Conservation (phyloP, 352 stramenopile species). For the Phytophthora rubi region DNA sequence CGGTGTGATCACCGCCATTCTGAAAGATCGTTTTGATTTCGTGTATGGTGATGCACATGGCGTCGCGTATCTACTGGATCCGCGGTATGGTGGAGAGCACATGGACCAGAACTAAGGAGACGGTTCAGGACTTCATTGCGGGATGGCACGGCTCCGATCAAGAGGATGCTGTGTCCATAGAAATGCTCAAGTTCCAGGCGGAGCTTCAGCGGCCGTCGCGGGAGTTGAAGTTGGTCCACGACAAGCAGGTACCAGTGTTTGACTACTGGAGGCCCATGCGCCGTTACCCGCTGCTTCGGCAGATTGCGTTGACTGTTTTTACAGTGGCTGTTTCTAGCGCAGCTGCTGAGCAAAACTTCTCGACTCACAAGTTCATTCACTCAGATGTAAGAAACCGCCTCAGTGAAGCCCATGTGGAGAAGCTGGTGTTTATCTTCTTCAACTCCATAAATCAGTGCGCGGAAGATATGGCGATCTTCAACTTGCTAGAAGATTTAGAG, state of each 20-base stretch:
- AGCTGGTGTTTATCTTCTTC: slow-evolving; percentile 1
- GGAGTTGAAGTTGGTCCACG: background rate
- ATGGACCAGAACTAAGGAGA: no score
- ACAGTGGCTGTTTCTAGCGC: background rate
- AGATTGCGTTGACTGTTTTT: background rate
- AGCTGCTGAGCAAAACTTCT: background rate
- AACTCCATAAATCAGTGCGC: background rate
- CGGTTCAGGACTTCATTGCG: background rate
- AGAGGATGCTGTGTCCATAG: background rate
- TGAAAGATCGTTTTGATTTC: no score
- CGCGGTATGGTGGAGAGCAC: no score
- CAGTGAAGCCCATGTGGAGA: background rate
- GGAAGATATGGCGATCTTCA: background rate
- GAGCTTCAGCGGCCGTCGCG: background rate
- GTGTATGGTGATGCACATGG: no score
- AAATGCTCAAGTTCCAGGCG: background rate
- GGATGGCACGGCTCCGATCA: background rate
- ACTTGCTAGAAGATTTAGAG: background rate
- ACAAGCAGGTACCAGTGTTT: background rate
- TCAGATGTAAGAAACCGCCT: background rate
- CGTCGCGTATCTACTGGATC: no score
- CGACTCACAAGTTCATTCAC: background rate
- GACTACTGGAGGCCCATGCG: background rate
- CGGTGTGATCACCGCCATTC: no score
- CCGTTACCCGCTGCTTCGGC: background rate